Conservation (phyloP, 768 basidiomycete genomes). For the Lentinus tigrinus region DNA sequence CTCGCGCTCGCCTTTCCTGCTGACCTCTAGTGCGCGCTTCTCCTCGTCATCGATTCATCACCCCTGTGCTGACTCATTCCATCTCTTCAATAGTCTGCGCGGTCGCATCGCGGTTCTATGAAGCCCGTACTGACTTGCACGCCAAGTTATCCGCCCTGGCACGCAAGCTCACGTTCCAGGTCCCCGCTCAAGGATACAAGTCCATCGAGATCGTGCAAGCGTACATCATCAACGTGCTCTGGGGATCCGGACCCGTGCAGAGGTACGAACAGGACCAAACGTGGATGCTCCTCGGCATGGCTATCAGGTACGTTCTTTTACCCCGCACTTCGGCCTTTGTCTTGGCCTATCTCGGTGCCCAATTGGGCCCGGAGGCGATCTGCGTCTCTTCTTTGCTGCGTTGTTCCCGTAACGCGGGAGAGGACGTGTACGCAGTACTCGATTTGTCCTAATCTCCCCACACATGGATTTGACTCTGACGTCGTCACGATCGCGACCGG, state of each 20-base stretch:
- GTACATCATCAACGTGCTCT: constrained; percentile 83
- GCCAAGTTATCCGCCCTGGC: constrained; percentile 76
- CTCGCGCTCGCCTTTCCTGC: constrained; percentile 89
- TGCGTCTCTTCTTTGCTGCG: constrained; percentile 8
- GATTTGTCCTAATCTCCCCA: constrained; percentile 3
- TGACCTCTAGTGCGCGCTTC: constrained; percentile 77
- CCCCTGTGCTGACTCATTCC: background rate
- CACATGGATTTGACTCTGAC: constrained; percentile 13
- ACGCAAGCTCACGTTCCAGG: constrained; percentile 84
- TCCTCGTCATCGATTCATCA: background rate
- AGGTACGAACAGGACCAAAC: constrained; percentile 96
- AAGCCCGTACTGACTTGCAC: constrained; percentile 78
- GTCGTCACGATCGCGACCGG: background rate
- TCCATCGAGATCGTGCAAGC: constrained; percentile 96
- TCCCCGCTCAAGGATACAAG: constrained; percentile 86
- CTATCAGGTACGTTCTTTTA: constrained; percentile 55
- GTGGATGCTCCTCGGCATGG: constrained; percentile 88
- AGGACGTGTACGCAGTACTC: constrained; percentile 5
- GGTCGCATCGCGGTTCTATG: constrained; percentile 90
- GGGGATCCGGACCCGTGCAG: constrained; percentile 94
- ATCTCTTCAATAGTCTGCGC: constrained; percentile 71
- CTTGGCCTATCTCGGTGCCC: background rate
- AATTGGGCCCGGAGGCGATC: constrained; percentile 9
- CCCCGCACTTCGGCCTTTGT: background rate
- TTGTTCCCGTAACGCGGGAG: constrained; percentile 1